Evolutionary conservation across 2,329 filamentous ascomycete genomes (phyloP), one percentile per base, ranked within the genome.

Genomic region (Colletotrichum ledebouriae): DNA sequence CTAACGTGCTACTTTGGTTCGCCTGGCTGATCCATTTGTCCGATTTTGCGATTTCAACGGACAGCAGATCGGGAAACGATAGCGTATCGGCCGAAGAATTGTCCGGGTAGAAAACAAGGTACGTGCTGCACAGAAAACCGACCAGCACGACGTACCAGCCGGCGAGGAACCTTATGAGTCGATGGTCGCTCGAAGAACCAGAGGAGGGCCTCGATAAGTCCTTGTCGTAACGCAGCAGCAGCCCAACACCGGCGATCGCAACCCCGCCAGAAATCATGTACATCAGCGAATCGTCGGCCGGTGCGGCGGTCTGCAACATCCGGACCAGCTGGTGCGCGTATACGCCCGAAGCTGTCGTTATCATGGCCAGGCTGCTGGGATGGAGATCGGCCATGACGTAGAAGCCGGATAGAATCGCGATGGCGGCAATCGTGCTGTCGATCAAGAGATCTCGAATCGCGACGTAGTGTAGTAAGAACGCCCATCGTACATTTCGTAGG

Each of bases 391-490:
- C 71, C 4, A 79, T 69, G 29, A 78, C 62, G 49, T 74, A 72
- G 9, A 78, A 66, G 2, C 71, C 71, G 6, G 73, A 76, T 13
- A 76, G n/a, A 2, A 80, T 52, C 6, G 58, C 72, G 6, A 69
- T 17, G 5, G 73, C 68, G 5, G 74, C 74, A 3, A 73, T 57
- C 2, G 72, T 55, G 34, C 77, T 76, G 52, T 80, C 77, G 13
- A 75, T 9, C 13, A 76, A 25, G 6, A 80, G 69, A 29, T 80
- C 77, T 7, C 74, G 67, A 2, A 75, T 49, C 3, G 72, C 75
- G 5, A 77, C 71, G 37, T 70, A 70, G 33, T 72, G 70, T 12
- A 79, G 74, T 1, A 70, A 64, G n/a, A 80, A 53, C 15, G 77
- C 77, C 73, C 76, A 74, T n/a, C 72, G 59, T 11, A 75, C 72